Evolutionary conservation across 805 yeast species (phyloP), one percentile per base, ranked within the genome.

Genomic region (Cyberlindnera suaveolens): DNA sequence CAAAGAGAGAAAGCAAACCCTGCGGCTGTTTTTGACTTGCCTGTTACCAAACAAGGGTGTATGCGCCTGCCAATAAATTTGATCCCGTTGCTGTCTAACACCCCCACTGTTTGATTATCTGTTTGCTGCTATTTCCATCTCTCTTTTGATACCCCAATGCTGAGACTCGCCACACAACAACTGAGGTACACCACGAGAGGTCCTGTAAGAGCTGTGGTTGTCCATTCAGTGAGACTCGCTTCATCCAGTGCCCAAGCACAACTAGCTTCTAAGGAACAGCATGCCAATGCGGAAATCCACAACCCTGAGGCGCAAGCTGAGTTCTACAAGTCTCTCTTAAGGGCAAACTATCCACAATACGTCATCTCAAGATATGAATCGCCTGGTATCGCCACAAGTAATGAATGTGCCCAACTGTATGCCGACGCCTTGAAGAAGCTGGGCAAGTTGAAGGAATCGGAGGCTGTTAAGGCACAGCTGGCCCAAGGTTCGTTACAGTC

Each of bases 301-400:
- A 83, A 86, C 62, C 75, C 97, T 1, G 66, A 60, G 4, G 70
- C 77, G 6, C 99, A 93, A 66, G 90, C 95, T 2, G 82, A 78
- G 43, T 91, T 93, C 57, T 93, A 93, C 67, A 75, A 76, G 48
- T 72, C 79, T 13, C 69, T 93, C 38, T 63, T 93, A 50, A 77
- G 77, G 45, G 75, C 91, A 43, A 85, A 86, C 65, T 93, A 88
- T 60, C 98, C 99, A n/a, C 96, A 89, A 56, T 82, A 91, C 42
- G 96, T 93, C 6, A 88, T 91, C n/a, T 83, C 93, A 44, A 76
- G 99, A 46, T 95, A 77, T 61, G 98, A 95, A 62, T 85, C 95
- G 8, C 85, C 93, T 0, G 96, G 96, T n/a, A 86, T 93, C 42
- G 93, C 96, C 9, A 68, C 82, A 11, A 81, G 85, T 44, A 74